phyloP scores from a whole-genome alignment of 2,329 filamentous ascomycete species.

The Alternaria burnsii region DNA sequence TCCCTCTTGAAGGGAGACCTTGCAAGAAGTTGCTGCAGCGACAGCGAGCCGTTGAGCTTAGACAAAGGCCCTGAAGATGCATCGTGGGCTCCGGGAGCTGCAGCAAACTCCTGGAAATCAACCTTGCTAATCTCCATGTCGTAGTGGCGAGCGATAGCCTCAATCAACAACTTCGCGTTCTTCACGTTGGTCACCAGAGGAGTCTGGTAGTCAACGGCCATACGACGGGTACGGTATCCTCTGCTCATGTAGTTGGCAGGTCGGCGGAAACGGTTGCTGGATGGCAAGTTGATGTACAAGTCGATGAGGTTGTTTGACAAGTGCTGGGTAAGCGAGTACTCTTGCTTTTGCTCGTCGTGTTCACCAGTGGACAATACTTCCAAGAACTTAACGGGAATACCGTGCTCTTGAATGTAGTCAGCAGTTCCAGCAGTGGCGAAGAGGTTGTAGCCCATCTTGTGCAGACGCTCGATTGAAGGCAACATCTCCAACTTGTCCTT shows the following conservation, averaged over 20 bases:
- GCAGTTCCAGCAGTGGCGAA: conserved; percentile 97
- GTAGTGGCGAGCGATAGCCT: conserved; percentile 90
- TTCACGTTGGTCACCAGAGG: conserved; percentile 98
- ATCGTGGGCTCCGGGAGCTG: conserved; percentile 47
- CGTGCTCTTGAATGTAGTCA: conserved; percentile 93
- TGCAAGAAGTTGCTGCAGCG: conserved; percentile 75
- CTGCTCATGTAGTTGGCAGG: conserved; percentile 99
- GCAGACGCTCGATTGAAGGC: conserved; percentile 86
- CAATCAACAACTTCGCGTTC: conserved; percentile 96
- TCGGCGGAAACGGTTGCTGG: conserved; percentile 94
- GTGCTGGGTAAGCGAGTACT: conserved; percentile 97
- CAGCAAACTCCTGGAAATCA: conserved; percentile 85
- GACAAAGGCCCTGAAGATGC: conserved; percentile 53
- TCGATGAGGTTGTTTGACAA: conserved; percentile 98
- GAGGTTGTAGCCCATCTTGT: conserved; percentile 91
- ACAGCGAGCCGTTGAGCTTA: conserved; percentile 64
- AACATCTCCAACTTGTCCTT: conserved; percentile 99
- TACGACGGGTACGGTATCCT: conserved; percentile 93
- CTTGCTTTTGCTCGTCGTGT: conserved; percentile 84
- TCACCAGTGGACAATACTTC: conserved; percentile 73
- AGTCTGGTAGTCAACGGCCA: conserved; percentile 98
- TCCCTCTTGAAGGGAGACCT: conserved; percentile 88
- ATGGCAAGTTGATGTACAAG: conserved; percentile 99
- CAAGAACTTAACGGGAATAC: conserved; percentile 89
- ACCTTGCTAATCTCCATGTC: conserved; percentile 82